Evolutionary conservation across 768 basidiomycete genomes (phyloP), one percentile per base, ranked within the genome.

Genomic region (Phanerochaete carnosa): DNA sequence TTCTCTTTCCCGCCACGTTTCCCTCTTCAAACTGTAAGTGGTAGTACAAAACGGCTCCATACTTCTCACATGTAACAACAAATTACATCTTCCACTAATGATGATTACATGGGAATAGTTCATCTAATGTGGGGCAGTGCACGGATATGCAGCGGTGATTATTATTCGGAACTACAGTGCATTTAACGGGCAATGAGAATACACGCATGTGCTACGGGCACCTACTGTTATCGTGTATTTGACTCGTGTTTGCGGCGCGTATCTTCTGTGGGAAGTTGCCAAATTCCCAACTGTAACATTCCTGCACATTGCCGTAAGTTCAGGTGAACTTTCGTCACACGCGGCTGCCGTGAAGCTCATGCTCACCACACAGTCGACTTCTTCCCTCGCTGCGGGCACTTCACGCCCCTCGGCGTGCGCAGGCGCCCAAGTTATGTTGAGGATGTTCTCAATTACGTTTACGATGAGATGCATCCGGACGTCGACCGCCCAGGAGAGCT

Each of bases 401-500:
- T 87, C 83, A 66, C 84, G 77, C 1, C 85, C 89, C 6, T 70
- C 71, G 57, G 85, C 85, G n/a, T 75, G 72, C 54, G 84, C 84
- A 4, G 87, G 77, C 1, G 76, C 70, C 94, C 95, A 96, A 2
- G 89, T 88, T 43, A 85, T 73, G 3, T 75, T 78, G 55, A 96
- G 76, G 22, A 96, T 62, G 57, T 80, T 80, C 59, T 94, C 89
- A 64, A 95, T 91, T 46, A 96, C 82, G 53, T 77, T 84, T 28
- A 86, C 84, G 64, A 97, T 95, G 3, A 84, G 80, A 65, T 97
- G 95, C 2, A 78, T 90, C 26, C 92, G 84, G 45, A 97, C 71
- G 69, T 94, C 86, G 28, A 94, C 93, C 1, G 84, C 62, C 96
- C 96, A 99, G 3, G 88, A 86, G 3, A 89, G 77, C 66, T 92